Evolutionary conservation across 352 stramenopile genomes (phyloP).

Genomic region (Phytophthora europaea): DNA sequence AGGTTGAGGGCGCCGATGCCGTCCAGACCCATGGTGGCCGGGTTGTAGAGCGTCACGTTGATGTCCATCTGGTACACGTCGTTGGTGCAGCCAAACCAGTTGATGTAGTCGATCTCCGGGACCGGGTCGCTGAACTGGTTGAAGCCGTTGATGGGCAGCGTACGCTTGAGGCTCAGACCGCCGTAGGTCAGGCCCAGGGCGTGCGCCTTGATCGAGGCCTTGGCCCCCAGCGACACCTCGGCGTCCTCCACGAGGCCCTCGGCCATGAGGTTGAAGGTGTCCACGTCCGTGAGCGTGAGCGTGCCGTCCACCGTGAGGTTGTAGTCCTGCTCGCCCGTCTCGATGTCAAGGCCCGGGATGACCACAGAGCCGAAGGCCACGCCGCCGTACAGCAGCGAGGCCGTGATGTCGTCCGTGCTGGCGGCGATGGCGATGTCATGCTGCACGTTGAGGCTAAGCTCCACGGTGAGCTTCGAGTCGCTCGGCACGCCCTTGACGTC

Average conservation of each 20-base stretch:
- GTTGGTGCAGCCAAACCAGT: conserved; percentile 52
- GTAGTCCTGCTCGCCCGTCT: conserved; percentile 56
- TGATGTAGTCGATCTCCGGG: conserved; percentile 66
- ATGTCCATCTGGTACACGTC: conserved; percentile 62
- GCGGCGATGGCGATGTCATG: conserved; percentile 55
- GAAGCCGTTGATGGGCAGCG: conserved; percentile 56
- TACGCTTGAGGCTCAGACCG: conserved; percentile 59
- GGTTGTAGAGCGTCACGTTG: conserved; percentile 72
- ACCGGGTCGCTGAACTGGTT: conserved; percentile 63
- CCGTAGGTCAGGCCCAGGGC: conserved; percentile 58
- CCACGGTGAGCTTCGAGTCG: conserved; percentile 49
- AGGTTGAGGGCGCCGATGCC: conserved; percentile 76
- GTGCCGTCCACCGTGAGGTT: conserved; percentile 58
- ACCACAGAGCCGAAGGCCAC: conserved; percentile 56
- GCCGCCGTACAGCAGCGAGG: conserved; percentile 53
- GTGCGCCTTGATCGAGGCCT: conserved; percentile 53
- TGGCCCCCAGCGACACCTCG: conserved; percentile 48
- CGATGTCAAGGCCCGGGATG: conserved; percentile 63
- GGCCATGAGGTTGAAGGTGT: conserved; percentile 58
- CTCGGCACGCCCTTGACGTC: conserved; percentile 61
- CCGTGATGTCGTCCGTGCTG: conserved; percentile 62
- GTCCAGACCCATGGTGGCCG: conserved; percentile 56
- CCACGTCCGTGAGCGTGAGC: conserved; percentile 48
- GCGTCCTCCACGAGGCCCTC: conserved; percentile 45
- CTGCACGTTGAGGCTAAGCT: conserved; percentile 65